Conservation (phyloP, 805 yeast genomes). For the Torulaspora franciscae region DNA sequence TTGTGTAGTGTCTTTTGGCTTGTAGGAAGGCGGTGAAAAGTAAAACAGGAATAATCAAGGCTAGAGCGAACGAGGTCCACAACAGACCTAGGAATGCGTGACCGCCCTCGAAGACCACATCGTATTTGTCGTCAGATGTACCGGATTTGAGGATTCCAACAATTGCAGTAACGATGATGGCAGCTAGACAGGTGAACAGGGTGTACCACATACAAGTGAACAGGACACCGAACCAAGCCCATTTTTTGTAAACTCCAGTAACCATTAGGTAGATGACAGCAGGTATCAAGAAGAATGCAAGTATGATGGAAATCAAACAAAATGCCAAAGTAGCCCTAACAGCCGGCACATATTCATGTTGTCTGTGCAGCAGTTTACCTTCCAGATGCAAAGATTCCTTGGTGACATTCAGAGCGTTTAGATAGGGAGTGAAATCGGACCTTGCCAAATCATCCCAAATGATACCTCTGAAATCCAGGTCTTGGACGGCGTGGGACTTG, state of each 20-base stretch:
- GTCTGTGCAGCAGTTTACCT: slow-evolving; percentile 30
- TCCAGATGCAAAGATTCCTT: slow-evolving; percentile 28
- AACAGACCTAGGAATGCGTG: slow-evolving; percentile 28
- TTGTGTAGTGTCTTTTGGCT: slow-evolving; percentile 3
- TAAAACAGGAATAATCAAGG: slow-evolving; percentile 21
- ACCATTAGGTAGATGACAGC: slow-evolving; percentile 11
- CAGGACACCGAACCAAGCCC: slow-evolving; percentile 19
- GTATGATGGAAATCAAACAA: slow-evolving; percentile 25
- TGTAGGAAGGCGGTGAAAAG: slow-evolving; percentile 7
- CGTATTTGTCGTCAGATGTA: slow-evolving; percentile 30
- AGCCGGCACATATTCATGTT: slow-evolving; percentile 34
- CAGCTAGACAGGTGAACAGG: slow-evolving; percentile 30
- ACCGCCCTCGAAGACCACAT: slow-evolving; percentile 26
- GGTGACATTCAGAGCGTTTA: slow-evolving; percentile 27
- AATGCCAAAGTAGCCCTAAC: slow-evolving; percentile 32
- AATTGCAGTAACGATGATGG: slow-evolving; percentile 29
- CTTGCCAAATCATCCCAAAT: slow-evolving; percentile 28
- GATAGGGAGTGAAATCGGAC: slow-evolving; percentile 33
- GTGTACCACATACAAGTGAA: slow-evolving; percentile 14
- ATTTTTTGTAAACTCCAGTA: slow-evolving; percentile 7
- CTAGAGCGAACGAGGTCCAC: slow-evolving; percentile 31
- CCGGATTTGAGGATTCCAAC: slow-evolving; percentile 32
- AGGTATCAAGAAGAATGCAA: slow-evolving; percentile 22
- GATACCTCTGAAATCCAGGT: slow-evolving; percentile 32
- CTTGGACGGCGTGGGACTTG: slow-evolving; percentile 33